These are phyloP conservation scores for Penicillium hesseltinei DNA, from an alignment of 2,329 filamentous ascomycete genomes.

Conservation along the genomic window DNA sequence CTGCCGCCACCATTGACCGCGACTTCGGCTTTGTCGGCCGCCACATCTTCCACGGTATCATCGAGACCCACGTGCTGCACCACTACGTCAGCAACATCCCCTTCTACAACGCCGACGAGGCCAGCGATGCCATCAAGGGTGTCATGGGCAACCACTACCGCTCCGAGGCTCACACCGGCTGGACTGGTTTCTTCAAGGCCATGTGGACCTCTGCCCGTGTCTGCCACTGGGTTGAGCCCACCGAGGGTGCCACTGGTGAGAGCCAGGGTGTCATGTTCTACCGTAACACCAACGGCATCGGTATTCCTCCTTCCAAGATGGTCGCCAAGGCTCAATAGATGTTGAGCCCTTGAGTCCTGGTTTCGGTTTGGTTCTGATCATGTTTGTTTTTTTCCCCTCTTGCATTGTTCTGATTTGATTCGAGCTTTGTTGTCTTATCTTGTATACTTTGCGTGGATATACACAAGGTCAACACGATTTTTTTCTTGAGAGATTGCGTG, in stretches of 20 bases:
- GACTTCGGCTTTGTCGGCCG: slow-evolving; percentile 96
- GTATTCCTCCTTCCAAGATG: slow-evolving; percentile 56
- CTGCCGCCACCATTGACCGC: slow-evolving; percentile 92
- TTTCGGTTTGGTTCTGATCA: not conserved
- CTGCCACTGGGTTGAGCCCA: slow-evolving; percentile 98
- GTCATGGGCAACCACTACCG: slow-evolving; percentile 97
- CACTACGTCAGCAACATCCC: slow-evolving; percentile 96
- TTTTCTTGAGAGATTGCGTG: not conserved
- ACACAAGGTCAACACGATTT: not conserved
- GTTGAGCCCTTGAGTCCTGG: not conserved
- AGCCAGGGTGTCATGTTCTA: slow-evolving; percentile 87
- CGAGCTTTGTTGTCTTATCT: not conserved
- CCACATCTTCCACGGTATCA: slow-evolving; percentile 87
- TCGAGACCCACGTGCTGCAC: slow-evolving; percentile 96
- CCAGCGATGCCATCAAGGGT: slow-evolving; percentile 86
- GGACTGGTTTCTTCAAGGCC: slow-evolving; percentile 77
- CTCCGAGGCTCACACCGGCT: slow-evolving; percentile 71
- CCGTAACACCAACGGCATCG: slow-evolving; percentile 88
- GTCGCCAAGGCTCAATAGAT: slow-evolving; percentile 11
- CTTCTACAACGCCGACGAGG: slow-evolving; percentile 95
- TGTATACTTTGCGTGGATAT: slow-evolving; percentile 1
- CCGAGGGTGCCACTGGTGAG: slow-evolving; percentile 73
- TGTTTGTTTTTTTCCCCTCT: not conserved
- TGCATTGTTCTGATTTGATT: not conserved
- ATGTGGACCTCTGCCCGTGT: slow-evolving; percentile 76